Conservation (phyloP, 441 rosid species). For the Daphne laureola region DNA sequence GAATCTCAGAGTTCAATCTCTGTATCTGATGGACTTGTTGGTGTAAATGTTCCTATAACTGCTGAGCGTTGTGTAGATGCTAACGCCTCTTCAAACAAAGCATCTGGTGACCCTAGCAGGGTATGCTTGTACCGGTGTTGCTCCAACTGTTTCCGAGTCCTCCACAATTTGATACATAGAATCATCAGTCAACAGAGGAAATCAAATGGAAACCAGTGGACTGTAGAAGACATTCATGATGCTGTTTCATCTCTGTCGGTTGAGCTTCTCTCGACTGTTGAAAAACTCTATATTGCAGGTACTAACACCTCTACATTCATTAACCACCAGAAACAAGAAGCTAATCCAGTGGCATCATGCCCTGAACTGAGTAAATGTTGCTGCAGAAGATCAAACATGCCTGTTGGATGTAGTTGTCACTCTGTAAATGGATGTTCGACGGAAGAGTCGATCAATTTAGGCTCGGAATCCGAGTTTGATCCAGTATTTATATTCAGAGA, state of each 20-base stretch:
- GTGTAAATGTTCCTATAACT: conserved; percentile 9
- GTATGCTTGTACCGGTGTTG: conserved; percentile 72
- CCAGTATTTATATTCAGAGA: conserved; percentile 56
- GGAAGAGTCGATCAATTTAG: conserved; percentile 20
- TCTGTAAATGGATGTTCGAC: conserved; percentile 18
- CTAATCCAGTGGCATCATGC: conserved; percentile 11
- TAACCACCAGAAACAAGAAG: conserved; percentile 19
- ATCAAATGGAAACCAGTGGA: conserved; percentile 27
- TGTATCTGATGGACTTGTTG: conserved; percentile 19
- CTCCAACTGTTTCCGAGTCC: conserved; percentile 42
- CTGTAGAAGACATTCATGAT: conserved; percentile 63
- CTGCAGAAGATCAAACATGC: conserved; percentile 35
- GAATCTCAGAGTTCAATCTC: conserved; percentile 25
- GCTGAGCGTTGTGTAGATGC: conserved; percentile 16
- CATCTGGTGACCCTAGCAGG: conserved; percentile 26
- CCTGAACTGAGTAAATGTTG: conserved; percentile 25
- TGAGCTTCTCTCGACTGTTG: conserved; percentile 54
- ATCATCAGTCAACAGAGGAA: conserved; percentile 40
- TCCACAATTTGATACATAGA: conserved; percentile 44
- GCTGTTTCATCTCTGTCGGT: conserved; percentile 61
- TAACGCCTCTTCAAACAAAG: conserved; percentile 19
- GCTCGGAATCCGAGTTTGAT: conserved; percentile 24
- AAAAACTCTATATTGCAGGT: conserved; percentile 32
- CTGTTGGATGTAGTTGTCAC: conserved; percentile 58
- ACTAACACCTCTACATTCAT: conserved; percentile 20